Evolutionary conservation across 345 rosid species (phyloP), one percentile per base, ranked within the genome.

Genomic region (Leavenworthia alabamica): DNA sequence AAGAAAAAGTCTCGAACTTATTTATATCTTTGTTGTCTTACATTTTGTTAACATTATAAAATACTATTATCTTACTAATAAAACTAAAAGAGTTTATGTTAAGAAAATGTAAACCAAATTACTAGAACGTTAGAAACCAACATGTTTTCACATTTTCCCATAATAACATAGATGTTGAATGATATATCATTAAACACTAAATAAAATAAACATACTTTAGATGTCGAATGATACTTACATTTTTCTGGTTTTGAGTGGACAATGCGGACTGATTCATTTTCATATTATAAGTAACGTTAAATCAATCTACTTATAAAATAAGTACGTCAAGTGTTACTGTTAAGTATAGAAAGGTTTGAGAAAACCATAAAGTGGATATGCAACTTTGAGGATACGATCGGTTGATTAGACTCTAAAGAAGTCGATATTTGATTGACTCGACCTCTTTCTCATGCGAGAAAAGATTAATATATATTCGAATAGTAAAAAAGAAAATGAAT

Each of bases 361-460:
- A 56, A 55, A 26, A 11, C 53, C 29, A 37, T 65, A 65, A 64
- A 55, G 56, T 66, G 32, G 32, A 45, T 33, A 56, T 19, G 48
- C 54, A 45, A 43, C 36, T 44, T 12, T 44, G 62, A 53, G 22
- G 47, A 36, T 51, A 35, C 19, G 20, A 33, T 40, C 11, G 28
- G 48, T 55, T 31, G 47, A 46, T 46, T 45, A 7, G 70, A 64
- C 52, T 62, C n/a, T 46, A 46, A 17, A 35, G 19, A 16, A 26
- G 36, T 22, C 13, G 40, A 22, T 56, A 67, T 20, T 46, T 48
- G 72, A 67, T 39, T 58, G 64, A 57, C 16, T 66, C 56, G 56
- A 56, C 70, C 40, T 37, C 22, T 46, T 10, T 45, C 40, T 67
- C 65, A 57, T 58, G 72, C 64, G 57, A 48, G 56, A 56, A 67